A percentile compares a stretch with the other conserved stretches of the same genome.
Conservation (phyloP, 345 rosid genomes). For the Pugionium dolabratum region DNA sequence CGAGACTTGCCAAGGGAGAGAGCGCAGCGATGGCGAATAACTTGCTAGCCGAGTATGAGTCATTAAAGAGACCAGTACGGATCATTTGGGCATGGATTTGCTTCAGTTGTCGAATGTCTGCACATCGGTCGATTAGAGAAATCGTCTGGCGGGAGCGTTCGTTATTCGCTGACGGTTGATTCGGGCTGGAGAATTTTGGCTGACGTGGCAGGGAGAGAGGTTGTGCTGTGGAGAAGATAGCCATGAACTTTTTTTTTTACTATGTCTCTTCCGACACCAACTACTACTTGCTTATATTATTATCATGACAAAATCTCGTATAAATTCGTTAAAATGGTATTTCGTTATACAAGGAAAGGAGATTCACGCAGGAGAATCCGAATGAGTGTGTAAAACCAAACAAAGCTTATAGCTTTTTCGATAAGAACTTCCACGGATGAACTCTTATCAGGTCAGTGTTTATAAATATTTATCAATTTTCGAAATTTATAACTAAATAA, state of each 20-base stretch:
- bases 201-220: slow-evolving; percentile 46
- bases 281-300: no score
- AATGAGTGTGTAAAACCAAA: no score
- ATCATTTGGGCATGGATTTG: slow-evolving; percentile 67
- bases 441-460: no score
- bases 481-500: no score
- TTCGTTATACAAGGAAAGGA: no score
- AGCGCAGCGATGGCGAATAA: slow-evolving; percentile 49
- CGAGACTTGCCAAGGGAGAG: slow-evolving; percentile 51
- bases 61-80: slow-evolving; percentile 48
- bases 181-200: slow-evolving; percentile 31
- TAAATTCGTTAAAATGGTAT: no score
- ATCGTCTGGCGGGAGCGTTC: slow-evolving; percentile 39
- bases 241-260: slow-evolving; percentile 16
- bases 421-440: no score
- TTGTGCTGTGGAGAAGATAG: slow-evolving; percentile 31
- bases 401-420: no score
- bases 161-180: slow-evolving; percentile 40
- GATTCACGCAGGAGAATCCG: no score
- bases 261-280: neutral
- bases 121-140: slow-evolving; percentile 48
- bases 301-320: no score
- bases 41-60: slow-evolving; percentile 58
- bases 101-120: slow-evolving; percentile 45
- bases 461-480: no score